Conservation (phyloP, 495 filamentous ascomycete species). For the Tuber calosporum region DNA sequence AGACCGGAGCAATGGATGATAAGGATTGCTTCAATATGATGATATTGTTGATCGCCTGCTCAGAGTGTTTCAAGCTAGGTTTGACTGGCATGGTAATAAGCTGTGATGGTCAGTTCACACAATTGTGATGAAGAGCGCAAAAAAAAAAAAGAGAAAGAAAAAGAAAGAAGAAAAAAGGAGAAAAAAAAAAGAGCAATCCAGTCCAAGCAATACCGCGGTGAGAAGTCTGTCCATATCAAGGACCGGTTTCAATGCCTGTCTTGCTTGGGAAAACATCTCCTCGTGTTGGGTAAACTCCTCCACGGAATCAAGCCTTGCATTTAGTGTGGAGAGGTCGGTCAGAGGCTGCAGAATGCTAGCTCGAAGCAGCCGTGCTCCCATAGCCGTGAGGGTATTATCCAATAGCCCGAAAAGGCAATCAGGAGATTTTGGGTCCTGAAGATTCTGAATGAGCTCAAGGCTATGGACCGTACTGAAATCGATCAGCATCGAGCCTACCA, state of each 20-base stretch:
- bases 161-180: neutral
- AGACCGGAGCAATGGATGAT: constrained; percentile 57
- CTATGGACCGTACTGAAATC: constrained; percentile 77
- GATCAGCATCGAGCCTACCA: constrained; percentile 76
- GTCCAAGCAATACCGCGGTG: constrained; percentile 48
- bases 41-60: constrained; percentile 77
- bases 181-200: neutral
- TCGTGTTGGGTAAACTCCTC: constrained; percentile 77
- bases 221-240: constrained; percentile 63
- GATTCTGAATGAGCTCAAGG: constrained; percentile 83
- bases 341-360: constrained; percentile 85
- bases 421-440: constrained; percentile 64
- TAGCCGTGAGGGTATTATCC: constrained; percentile 77
- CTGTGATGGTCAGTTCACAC: constrained; percentile 45
- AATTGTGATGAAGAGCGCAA: constrained; percentile 15
- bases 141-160: neutral
- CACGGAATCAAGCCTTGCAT: constrained; percentile 69
- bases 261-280: constrained; percentile 74
- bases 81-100: constrained; percentile 62
- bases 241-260: constrained; percentile 66
- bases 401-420: constrained; percentile 75
- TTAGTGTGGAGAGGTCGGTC: constrained; percentile 53
- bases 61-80: constrained; percentile 57
- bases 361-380: constrained; percentile 74
- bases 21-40: constrained; percentile 81